Evolutionary conservation across 2,329 filamentous ascomycete genomes (phyloP), one percentile per base, ranked within the genome.

Genomic region (Annulohypoxylon truncatum): DNA sequence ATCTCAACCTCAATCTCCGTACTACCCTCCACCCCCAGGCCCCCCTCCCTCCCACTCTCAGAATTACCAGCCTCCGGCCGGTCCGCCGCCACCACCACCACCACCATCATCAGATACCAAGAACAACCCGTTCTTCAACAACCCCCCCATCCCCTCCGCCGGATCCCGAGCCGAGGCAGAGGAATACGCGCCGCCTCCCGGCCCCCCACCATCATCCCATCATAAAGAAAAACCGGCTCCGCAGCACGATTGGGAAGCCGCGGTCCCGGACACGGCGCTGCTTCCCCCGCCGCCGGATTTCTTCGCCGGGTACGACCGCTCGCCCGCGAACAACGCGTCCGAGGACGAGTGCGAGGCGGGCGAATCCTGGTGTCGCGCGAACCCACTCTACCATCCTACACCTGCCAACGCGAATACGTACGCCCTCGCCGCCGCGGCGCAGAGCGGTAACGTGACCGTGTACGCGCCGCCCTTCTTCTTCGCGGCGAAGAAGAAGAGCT

Each of bases 231-330:
- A n/a, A n/a, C n/a, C n/a, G n/a, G n/a, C n/a, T n/a, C 66, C 70
- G 3, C 76, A 88, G 71, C 90, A 93, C 75, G 88, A 92, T 78
- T 94, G 92, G 92, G 83, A 89, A 70, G 75, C 85, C 5, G 86
- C 89, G 2, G 90, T 93, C 1, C 90, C 91, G 0, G 91, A 94
- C 76, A 93, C 88, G 1, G 83, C 90, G 0, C 83, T 92, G 8
- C 87, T 94, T 44, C 91, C 91, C 1, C 91, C 91, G 0, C 92
- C 92, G 0, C 92, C 92, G 0, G 85, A 86, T 28, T 84, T 93
- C 75, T 89, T 88, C 77, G 80, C 79, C 57, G 87, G 87, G 51
- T 88, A 88, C 73, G 87, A 92, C 64, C 80, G 77, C 29, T 93
- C 90, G 10, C 87, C 89, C 0, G 85, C 89, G 2, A 89, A 87